phyloP scores from a whole-genome alignment of 768 basidiomycete genomes.

The Lactarius hengduanensis region DNA sequence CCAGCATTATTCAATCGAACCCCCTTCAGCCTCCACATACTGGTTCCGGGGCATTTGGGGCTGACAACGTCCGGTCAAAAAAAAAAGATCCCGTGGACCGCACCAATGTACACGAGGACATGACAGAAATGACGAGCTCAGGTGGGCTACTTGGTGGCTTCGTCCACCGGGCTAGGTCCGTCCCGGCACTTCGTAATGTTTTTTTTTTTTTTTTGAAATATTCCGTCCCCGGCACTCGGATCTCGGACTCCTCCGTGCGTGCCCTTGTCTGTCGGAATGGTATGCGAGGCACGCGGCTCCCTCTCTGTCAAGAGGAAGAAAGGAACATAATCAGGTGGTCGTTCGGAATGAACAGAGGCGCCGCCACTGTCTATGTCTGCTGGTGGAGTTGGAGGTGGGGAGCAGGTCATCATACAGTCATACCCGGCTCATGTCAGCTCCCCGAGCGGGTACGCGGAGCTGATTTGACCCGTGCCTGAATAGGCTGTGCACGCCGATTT shows the following conservation, averaged over 20 bases:
- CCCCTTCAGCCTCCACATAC: background rate
- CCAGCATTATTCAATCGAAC: background rate
- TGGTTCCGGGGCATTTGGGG: background rate
- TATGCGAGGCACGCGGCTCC: background rate
- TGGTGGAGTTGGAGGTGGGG: background rate
- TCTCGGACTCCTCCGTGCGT: background rate
- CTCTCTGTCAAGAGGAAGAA: background rate
- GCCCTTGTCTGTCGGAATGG: background rate
- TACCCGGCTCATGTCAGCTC: background rate
- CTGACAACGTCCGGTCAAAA: background rate
- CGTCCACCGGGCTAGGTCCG: background rate
- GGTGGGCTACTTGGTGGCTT: constrained; percentile 10
- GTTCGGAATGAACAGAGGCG: background rate
- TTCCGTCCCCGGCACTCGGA: background rate
- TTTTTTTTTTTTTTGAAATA: too few species aligned
- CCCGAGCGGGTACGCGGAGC: background rate
- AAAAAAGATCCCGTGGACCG: background rate
- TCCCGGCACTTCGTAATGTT: background rate
- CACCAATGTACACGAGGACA: background rate
- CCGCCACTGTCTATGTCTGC: background rate
- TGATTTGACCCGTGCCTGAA: constrained; percentile 1
- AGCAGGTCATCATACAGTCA: background rate
- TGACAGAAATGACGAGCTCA: background rate
- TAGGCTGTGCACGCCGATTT: constrained; percentile 2
- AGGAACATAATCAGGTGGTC: background rate